Evolutionary conservation across 2,329 filamentous ascomycete genomes (phyloP).

Genomic region (Venturia carpophila): DNA sequence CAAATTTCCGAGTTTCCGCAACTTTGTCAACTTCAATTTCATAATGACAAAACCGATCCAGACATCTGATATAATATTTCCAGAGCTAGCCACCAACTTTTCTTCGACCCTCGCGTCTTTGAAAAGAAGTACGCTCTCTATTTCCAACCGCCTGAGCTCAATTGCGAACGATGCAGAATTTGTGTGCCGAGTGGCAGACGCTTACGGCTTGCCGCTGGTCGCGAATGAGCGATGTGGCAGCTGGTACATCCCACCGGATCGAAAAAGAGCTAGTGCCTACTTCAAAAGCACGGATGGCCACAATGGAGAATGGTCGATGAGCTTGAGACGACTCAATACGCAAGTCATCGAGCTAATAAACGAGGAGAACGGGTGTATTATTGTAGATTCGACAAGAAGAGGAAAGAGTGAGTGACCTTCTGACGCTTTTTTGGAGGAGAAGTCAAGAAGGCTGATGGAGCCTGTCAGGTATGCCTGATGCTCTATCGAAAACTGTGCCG

Average conservation of each 20-base stretch:
- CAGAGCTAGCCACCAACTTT: slow-evolving; percentile 53
- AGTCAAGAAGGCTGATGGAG: slow-evolving; percentile 11
- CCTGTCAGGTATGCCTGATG: slow-evolving; percentile 73
- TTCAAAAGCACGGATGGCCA: slow-evolving; percentile 99
- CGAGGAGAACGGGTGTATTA: slow-evolving; percentile 63
- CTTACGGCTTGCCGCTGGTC: slow-evolving; percentile 60
- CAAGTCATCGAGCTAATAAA: slow-evolving; percentile 66
- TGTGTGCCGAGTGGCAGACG: slow-evolving; percentile 52
- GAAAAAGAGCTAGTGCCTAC: slow-evolving; percentile 70
- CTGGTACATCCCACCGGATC: slow-evolving; percentile 71
- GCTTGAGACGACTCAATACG: slow-evolving; percentile 73
- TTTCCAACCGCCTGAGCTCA: slow-evolving; percentile 73
- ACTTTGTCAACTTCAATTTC: background rate
- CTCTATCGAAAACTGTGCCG: slow-evolving; percentile 85
- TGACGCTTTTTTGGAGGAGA: background rate
- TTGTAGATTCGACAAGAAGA: slow-evolving; percentile 86
- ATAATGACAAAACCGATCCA: slow-evolving; percentile 7
- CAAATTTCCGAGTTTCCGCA: background rate
- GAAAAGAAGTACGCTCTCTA: slow-evolving; percentile 66
- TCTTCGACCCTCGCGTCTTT: slow-evolving; percentile 63
- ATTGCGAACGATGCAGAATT: slow-evolving; percentile 72
- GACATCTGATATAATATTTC: slow-evolving; percentile 44
- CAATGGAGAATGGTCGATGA: slow-evolving; percentile 83
- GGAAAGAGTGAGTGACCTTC: slow-evolving; percentile 60
- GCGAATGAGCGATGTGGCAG: slow-evolving; percentile 94